Percentiles rank a stretch among this genome's conserved stretches.
These are phyloP conservation scores for Bullera alba DNA, from an alignment of 768 basidiomycete species.

Conservation along the genomic window DNA sequence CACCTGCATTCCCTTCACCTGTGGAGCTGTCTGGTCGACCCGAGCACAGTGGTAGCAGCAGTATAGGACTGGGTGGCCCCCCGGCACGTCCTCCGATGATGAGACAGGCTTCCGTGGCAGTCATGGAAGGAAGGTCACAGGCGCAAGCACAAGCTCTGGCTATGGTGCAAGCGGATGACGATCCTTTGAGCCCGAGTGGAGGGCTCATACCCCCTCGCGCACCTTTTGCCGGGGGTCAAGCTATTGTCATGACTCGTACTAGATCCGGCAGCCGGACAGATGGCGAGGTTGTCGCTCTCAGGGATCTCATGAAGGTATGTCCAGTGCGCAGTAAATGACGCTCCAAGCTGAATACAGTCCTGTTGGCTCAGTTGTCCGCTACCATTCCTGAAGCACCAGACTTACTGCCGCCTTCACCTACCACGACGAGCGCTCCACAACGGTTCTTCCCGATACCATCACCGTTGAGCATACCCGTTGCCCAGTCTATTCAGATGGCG, in stretches of 20 bases:
- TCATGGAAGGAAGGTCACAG: conserved; percentile 50
- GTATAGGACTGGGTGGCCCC: conserved; percentile 10
- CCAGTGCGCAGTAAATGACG: not conserved
- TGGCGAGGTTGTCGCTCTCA: conserved; percentile 17
- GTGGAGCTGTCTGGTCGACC: not conserved
- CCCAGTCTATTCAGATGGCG: conserved; percentile 1
- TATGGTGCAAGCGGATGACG: conserved; percentile 13
- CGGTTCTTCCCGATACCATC: conserved; percentile 39
- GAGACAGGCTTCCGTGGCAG: conserved; percentile 55
- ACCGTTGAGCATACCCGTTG: conserved; percentile 16
- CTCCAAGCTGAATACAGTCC: not conserved
- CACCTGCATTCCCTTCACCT: conserved; percentile 14
- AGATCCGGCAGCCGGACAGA: conserved; percentile 35
- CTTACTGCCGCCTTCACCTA: conserved; percentile 35
- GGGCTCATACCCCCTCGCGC: conserved; percentile 5
- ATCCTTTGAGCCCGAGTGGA: conserved; percentile 12
- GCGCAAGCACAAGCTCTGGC: conserved; percentile 25
- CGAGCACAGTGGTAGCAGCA: too few relatives aligned
- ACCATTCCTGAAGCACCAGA: conserved; percentile 34
- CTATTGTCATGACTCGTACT: conserved; percentile 14
- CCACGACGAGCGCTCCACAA: conserved; percentile 16
- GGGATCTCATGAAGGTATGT: conserved; percentile 40
- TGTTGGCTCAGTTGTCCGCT: conserved; percentile 22
- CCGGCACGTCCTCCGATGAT: conserved; percentile 47
- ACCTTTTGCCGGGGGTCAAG: conserved; percentile 1